Conservation (phyloP, 148 eudicot species). For the Chenopodium formosanum region DNA sequence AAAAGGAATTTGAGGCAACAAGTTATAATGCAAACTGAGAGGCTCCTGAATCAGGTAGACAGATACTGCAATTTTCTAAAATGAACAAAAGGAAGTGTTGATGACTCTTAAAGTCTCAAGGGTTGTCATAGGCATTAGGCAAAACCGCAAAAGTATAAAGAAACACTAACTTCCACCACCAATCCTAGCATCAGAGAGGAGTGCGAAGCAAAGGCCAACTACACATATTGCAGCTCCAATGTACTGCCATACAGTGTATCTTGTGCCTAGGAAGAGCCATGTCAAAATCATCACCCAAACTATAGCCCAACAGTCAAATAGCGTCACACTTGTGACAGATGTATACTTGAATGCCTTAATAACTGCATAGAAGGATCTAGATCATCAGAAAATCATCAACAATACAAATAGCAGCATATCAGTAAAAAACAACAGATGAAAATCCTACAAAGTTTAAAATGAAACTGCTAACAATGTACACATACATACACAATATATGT, state of each 20-base stretch:
- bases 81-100: background rate
- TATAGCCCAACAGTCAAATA: slow-evolving; percentile 81
- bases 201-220: slow-evolving; percentile 65
- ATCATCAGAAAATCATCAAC: background rate
- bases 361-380: slow-evolving; percentile 43
- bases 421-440: background rate
- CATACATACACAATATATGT: background rate
- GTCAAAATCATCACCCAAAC: slow-evolving; percentile 75
- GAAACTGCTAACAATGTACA: background rate
- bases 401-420: background rate
- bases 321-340: slow-evolving; percentile 82
- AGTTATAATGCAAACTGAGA: background rate
- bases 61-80: background rate
- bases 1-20: too few relatives aligned
- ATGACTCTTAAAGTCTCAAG: too few relatives aligned
- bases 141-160: background rate
- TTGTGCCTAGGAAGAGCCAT: slow-evolving; percentile 64
- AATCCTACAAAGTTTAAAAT: too few relatives aligned
- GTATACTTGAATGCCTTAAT: slow-evolving; percentile 74
- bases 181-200: slow-evolving; percentile 77
- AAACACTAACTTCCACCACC: slow-evolving; percentile 63
- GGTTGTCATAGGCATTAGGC: too few relatives aligned
- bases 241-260: slow-evolving; percentile 71
- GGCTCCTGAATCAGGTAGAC: background rate
- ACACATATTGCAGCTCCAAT: slow-evolving; percentile 67